A percentile compares a stretch with the other conserved stretches of the same genome.
These are phyloP conservation scores for Paraurostyla sp. DNA, from an alignment of 73 alveolate species.

Conservation along the genomic window DNA sequence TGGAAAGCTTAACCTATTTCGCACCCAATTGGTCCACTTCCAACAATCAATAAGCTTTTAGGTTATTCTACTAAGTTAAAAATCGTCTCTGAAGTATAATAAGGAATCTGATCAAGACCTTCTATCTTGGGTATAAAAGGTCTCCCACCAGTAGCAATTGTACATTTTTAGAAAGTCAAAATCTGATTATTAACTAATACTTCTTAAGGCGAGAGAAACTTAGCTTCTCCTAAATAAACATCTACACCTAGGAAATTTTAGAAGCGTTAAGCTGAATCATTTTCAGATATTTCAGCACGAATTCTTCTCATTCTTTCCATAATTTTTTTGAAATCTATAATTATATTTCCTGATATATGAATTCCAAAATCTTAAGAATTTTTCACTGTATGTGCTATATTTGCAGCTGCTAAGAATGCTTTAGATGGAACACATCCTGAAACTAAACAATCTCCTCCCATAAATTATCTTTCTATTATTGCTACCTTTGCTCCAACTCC, in stretches of 20 bases:
- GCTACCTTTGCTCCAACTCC: slow-evolving; percentile 87
- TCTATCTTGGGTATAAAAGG: slow-evolving; percentile 66
- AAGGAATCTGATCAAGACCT: slow-evolving; percentile 65
- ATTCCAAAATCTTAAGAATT: slow-evolving; percentile 62
- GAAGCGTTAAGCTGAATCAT: slow-evolving; percentile 68
- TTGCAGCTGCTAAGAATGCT: slow-evolving; percentile 81
- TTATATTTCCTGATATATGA: slow-evolving; percentile 31
- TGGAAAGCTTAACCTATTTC: slow-evolving; percentile 86
- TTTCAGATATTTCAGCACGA: slow-evolving; percentile 76
- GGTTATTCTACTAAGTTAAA: slow-evolving; percentile 81
- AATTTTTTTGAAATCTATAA: slow-evolving; percentile 73
- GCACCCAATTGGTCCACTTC: slow-evolving; percentile 86
- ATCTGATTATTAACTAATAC: slow-evolving; percentile 54
- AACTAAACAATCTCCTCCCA: slow-evolving; percentile 89
- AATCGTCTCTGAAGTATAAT: slow-evolving; percentile 78
- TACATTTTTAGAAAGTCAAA: slow-evolving; percentile 37
- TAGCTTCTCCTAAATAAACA: slow-evolving; percentile 74
- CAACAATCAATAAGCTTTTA: slow-evolving; percentile 63
- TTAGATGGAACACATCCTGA: slow-evolving; percentile 93
- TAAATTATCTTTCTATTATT: slow-evolving; percentile 78
- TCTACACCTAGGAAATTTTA: slow-evolving; percentile 70
- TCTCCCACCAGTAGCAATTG: slow-evolving; percentile 79
- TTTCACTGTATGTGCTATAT: slow-evolving; percentile 70
- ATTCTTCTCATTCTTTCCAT: slow-evolving; percentile 79
- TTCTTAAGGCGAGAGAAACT: slow-evolving; percentile 39